phyloP scores from a whole-genome alignment of 306 rosid genomes.

The Quillaja saponaria region DNA sequence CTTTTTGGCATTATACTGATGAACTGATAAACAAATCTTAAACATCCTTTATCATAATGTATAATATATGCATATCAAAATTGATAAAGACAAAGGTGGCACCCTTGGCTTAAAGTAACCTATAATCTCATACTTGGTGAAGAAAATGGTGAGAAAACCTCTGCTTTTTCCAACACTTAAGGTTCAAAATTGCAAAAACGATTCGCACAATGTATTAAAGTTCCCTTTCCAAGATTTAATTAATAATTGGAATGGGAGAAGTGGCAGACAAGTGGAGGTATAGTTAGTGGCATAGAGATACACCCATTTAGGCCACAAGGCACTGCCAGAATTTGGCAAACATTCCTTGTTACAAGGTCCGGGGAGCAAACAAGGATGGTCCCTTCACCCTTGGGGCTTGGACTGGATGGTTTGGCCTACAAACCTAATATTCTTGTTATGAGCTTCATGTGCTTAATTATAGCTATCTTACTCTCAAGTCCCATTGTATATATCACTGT shows the following conservation, averaged over 20 bases:
- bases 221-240: neutral
- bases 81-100: neutral
- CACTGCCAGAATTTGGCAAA: slow-evolving; percentile 20
- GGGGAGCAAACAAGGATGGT: slow-evolving; percentile 31
- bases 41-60: too few relatives aligned
- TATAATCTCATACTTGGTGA: neutral
- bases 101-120: neutral
- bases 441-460: too few relatives aligned
- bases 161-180: slow-evolving; percentile 1
- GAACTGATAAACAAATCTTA: too few relatives aligned
- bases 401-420: too few relatives aligned
- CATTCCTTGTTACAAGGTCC: slow-evolving; percentile 43
- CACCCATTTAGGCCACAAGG: neutral
- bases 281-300: neutral
- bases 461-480: too few relatives aligned
- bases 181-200: slow-evolving; percentile 27
- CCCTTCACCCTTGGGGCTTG: too few relatives aligned
- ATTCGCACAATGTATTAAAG: too few relatives aligned
- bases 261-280: neutral
- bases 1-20: too few relatives aligned
- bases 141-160: neutral
- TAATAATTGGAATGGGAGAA: neutral
- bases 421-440: too few relatives aligned
- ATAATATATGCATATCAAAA: neutral
- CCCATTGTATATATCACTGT: too few relatives aligned